Evolutionary conservation across 257 asterid genomes (phyloP).

Genomic region (Solanum peruvianum): DNA sequence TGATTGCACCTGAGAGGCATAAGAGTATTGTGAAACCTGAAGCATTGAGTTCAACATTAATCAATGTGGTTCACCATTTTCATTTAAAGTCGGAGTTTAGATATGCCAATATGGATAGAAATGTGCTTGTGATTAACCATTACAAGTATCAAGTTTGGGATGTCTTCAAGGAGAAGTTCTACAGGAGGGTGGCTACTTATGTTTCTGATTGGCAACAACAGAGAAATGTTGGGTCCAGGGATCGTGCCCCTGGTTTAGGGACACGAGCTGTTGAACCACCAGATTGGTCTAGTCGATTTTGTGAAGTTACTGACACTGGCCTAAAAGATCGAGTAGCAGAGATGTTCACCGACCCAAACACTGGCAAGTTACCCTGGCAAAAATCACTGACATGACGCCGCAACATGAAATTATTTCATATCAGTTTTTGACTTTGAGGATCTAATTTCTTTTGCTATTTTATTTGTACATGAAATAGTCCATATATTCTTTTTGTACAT

Average conservation of each 20-base stretch:
- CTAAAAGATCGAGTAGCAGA: conserved; percentile 27
- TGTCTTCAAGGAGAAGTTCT: conserved; percentile 67
- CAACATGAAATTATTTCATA: background rate
- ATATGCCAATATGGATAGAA: conserved; percentile 17
- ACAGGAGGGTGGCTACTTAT: conserved; percentile 64
- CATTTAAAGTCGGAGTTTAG: conserved; percentile 27
- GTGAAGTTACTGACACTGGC: conserved; percentile 54
- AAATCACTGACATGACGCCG: background rate
- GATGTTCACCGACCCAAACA: conserved; percentile 21
- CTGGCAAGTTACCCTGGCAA: conserved; percentile 62
- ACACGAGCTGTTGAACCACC: conserved; percentile 58
- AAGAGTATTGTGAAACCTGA: conserved; percentile 65
- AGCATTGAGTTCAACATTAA: conserved; percentile 36
- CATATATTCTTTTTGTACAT: background rate
- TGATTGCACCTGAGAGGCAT: conserved; percentile 57
- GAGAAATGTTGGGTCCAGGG: conserved; percentile 49
- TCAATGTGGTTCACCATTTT: conserved; percentile 72
- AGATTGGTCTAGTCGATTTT: conserved; percentile 54
- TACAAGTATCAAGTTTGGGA: conserved; percentile 88
- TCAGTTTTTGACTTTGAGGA: background rate
- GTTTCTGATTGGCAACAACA: conserved; percentile 77
- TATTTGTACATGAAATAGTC: background rate
- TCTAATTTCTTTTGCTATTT: background rate
- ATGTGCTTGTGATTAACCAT: conserved; percentile 50
- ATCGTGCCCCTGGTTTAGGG: conserved; percentile 71